A percentile compares a stretch with the other conserved stretches of the same genome.
These are phyloP conservation scores for Solanum chiquidenum DNA, from an alignment of 257 asterid species.

Conservation along the genomic window DNA sequence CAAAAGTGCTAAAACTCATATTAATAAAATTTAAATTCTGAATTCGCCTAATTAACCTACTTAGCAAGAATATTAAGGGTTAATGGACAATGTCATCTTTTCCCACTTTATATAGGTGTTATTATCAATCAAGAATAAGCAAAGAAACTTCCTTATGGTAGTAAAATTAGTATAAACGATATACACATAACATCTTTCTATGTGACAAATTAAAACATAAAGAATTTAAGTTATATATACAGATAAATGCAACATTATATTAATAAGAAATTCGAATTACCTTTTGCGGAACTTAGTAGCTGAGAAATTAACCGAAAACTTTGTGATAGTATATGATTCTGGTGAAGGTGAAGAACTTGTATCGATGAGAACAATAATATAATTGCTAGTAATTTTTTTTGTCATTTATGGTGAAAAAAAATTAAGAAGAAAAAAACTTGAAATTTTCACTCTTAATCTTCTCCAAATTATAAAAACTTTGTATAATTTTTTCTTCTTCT, in stretches of 20 bases:
- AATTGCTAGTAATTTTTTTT: constrained; percentile 27
- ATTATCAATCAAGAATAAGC: not conserved
- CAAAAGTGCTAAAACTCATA: not conserved
- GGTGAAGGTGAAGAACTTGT: constrained; percentile 40
- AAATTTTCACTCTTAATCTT: not conserved
- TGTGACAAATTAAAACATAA: not conserved
- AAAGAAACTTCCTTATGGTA: not conserved
- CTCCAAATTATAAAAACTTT: not conserved
- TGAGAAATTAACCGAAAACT: constrained; percentile 17
- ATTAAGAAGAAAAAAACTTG: not conserved
- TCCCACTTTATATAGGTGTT: not conserved
- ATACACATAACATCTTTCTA: not conserved
- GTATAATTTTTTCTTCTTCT: not conserved
- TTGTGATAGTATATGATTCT: constrained; percentile 30
- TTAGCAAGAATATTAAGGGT: not conserved
- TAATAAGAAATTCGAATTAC: constrained; percentile 6
- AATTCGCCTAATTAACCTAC: not conserved
- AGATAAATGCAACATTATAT: not conserved
- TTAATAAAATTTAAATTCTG: not conserved
- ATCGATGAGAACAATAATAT: not conserved
- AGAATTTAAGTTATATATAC: not conserved
- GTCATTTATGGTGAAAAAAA: constrained; percentile 56
- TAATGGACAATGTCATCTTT: not conserved
- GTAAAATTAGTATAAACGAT: not conserved
- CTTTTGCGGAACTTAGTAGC: constrained; percentile 47